Evolutionary conservation across 2,329 filamentous ascomycete species (phyloP).

Genomic region (Colletotrichum scovillei): DNA sequence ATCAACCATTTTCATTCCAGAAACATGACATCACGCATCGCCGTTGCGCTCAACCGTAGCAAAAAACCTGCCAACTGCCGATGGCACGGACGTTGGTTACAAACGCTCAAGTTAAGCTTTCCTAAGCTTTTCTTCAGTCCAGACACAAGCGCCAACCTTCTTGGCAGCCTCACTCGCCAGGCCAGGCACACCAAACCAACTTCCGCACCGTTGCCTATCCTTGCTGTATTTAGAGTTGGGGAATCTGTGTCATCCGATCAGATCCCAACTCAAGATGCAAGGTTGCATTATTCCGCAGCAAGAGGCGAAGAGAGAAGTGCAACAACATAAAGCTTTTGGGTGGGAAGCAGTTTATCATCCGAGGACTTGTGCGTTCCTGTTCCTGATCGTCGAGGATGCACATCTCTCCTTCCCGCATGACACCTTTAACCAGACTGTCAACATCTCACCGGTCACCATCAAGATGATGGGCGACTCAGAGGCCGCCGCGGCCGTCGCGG

Average conservation of each 20-base stretch:
- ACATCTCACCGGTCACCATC: conserved; percentile 12
- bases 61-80: background rate
- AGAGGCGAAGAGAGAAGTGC: background rate
- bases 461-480: conserved; percentile 28
- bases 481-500: conserved; percentile 46
- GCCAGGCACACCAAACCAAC: background rate
- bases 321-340: conserved; percentile 23
- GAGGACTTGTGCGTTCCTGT: background rate
- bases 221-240: conserved; percentile 24
- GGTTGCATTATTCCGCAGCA: background rate
- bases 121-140: conserved; percentile 21
- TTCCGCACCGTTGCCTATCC: background rate
- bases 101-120: conserved; percentile 14
- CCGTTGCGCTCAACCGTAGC: background rate
- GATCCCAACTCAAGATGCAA: conserved; percentile 13
- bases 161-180: conserved; percentile 30
- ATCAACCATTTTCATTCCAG: background rate
- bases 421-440: background rate
- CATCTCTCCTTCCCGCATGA: conserved; percentile 2
- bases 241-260: conserved; percentile 35
- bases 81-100: conserved; percentile 14
- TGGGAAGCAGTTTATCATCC: background rate
- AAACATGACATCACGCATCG: background rate
- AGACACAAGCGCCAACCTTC: conserved; percentile 33
- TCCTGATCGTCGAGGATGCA: background rate